Conservation (phyloP, 768 basidiomycete species). For the Podaxis sp. region DNA sequence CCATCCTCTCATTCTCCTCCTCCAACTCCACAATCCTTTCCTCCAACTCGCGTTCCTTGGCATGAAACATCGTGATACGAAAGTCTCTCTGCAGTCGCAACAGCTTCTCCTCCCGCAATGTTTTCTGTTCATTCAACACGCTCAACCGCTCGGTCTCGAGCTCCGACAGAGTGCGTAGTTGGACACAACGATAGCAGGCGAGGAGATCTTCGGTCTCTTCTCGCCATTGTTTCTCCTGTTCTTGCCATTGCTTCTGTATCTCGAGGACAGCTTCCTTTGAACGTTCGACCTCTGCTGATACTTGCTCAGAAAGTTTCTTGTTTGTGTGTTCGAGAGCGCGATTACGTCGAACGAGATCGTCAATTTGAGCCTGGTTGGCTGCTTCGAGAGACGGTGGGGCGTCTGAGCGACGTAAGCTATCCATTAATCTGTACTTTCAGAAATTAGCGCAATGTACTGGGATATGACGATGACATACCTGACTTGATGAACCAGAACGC, state of each 20-base stretch:
- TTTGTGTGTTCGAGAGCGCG: constrained; percentile 61
- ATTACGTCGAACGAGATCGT: constrained; percentile 69
- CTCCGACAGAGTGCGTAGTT: constrained; percentile 51
- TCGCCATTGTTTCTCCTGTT: constrained; percentile 50
- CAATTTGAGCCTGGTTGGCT: constrained; percentile 65
- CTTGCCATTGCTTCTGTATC: constrained; percentile 48
- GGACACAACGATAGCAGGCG: constrained; percentile 61
- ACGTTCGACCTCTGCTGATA: constrained; percentile 41
- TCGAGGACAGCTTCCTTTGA: constrained; percentile 39
- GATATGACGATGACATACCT: not conserved
- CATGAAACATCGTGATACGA: constrained; percentile 66
- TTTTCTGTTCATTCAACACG: constrained; percentile 54
- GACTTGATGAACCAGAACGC: not conserved
- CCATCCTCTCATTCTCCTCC: constrained; percentile 47
- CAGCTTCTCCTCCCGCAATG: constrained; percentile 54
- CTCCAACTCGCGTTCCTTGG: constrained; percentile 60
- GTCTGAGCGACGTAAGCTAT: constrained; percentile 14
- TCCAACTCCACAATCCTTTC: constrained; percentile 50
- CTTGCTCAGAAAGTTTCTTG: constrained; percentile 51
- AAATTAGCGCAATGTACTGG: not conserved
- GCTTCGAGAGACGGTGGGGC: constrained; percentile 48
- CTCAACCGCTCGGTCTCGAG: constrained; percentile 52
- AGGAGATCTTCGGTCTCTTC: constrained; percentile 63
- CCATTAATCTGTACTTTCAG: not conserved
- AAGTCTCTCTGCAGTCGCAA: constrained; percentile 62